Conservation (phyloP, 2,329 filamentous ascomycete species). For the Exophiala sideris region DNA sequence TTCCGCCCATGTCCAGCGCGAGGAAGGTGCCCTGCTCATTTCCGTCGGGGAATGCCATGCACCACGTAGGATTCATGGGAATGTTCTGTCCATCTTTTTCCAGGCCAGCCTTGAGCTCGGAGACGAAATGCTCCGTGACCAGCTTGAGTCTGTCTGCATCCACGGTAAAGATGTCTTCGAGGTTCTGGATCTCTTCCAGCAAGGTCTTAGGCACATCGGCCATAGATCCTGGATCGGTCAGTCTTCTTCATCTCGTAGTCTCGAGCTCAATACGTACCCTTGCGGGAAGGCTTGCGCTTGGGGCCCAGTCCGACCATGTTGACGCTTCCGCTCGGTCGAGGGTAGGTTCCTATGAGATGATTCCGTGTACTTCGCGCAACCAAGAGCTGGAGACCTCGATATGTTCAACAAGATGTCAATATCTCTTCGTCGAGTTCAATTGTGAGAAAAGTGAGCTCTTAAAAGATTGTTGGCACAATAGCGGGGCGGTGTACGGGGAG, state of each 20-base stretch:
- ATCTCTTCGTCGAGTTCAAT: neutral
- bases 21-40: conserved; percentile 83
- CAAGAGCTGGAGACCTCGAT: neutral
- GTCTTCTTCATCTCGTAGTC: neutral
- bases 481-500: conserved; percentile 9
- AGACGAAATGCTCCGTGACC: conserved; percentile 84
- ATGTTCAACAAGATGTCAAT: too few species aligned
- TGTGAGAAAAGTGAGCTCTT: neutral
- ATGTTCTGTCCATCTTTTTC: conserved; percentile 88
- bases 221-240: conserved; percentile 66
- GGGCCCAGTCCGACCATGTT: conserved; percentile 64
- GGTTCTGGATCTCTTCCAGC: conserved; percentile 71
- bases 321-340: conserved; percentile 14
- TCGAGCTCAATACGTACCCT: conserved; percentile 58
- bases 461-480: conserved; percentile 3
- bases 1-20: conserved; percentile 93
- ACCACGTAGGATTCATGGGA: conserved; percentile 99
- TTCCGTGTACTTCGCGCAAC: neutral
- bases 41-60: conserved; percentile 83
- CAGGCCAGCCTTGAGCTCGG: conserved; percentile 82
- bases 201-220: conserved; percentile 85
- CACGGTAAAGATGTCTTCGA: conserved; percentile 82
- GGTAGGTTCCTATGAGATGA: neutral
- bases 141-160: conserved; percentile 76
- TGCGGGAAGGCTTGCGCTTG: conserved; percentile 64